Evolutionary conservation across 2,329 filamentous ascomycete genomes (phyloP).

Genomic region (Aspergillus sp.): DNA sequence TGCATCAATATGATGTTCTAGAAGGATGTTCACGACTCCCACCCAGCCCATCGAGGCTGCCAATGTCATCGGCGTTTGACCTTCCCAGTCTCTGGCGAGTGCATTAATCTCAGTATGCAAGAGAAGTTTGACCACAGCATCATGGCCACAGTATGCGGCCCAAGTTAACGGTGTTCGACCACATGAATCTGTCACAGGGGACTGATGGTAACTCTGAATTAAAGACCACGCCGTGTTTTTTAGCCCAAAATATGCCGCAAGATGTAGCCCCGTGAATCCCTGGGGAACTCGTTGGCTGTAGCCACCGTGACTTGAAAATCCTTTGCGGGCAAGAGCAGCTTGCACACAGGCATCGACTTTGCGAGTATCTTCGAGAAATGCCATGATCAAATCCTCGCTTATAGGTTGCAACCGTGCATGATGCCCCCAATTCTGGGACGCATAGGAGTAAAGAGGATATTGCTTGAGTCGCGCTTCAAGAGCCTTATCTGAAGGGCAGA

Average conservation of each 20-base stretch:
- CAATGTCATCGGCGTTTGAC: slow-evolving; percentile 2
- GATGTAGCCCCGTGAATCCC: slow-evolving; percentile 1
- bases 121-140: slow-evolving; percentile 2
- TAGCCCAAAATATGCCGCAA: slow-evolving; percentile 4
- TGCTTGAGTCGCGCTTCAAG: not conserved
- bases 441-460: slow-evolving; percentile 8
- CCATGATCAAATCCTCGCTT: not conserved
- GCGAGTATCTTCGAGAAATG: not conserved
- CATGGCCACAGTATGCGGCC: slow-evolving; percentile 8
- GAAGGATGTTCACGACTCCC: not conserved
- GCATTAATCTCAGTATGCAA: slow-evolving; percentile 1
- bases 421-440: slow-evolving; percentile 9
- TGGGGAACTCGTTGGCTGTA: not conserved
- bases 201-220: not conserved
- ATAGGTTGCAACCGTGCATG: slow-evolving; percentile 4
- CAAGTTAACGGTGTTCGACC: slow-evolving; percentile 7
- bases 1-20: not conserved
- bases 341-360: slow-evolving; percentile 1
- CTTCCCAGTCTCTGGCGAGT: slow-evolving; percentile 1
- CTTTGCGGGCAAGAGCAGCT: not conserved
- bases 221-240: not conserved
- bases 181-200: slow-evolving; percentile 1
- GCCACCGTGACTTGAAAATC: not conserved
- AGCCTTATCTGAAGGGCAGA: not conserved
- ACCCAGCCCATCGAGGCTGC: slow-evolving; percentile 2